Conservation (phyloP, 2,329 filamentous ascomycete species). For the Cladosporium halotolerans region DNA sequence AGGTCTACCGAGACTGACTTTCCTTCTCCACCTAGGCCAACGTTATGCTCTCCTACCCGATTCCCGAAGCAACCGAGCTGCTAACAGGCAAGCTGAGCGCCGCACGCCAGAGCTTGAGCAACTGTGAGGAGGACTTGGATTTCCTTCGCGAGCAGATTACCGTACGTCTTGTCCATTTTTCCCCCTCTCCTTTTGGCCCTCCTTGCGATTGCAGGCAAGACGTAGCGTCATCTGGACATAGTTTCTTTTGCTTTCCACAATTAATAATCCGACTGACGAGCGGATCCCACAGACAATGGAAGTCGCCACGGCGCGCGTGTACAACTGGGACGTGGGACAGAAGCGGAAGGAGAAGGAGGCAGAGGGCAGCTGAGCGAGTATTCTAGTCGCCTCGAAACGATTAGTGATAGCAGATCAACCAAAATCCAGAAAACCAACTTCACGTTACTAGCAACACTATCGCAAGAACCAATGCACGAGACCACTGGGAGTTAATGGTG, state of each 20-base stretch:
- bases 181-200: no score
- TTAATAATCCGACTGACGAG: no score
- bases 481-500: no score
- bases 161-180: constrained; percentile 44
- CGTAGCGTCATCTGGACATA: no score
- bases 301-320: constrained; percentile 92
- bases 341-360: constrained; percentile 76
- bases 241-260: no score
- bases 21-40: constrained; percentile 59
- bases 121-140: constrained; percentile 93
- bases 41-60: constrained; percentile 92
- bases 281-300: constrained; percentile 69
- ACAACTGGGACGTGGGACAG: constrained; percentile 98
- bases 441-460: no score
- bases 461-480: no score
- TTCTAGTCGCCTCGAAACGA: no score
- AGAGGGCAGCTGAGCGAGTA: neutral
- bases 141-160: constrained; percentile 96
- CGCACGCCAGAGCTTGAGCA: constrained; percentile 71
- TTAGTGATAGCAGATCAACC: no score
- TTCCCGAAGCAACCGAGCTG: constrained; percentile 76
- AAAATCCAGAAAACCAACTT: no score
- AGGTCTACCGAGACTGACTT: neutral
- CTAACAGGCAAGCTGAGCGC: constrained; percentile 70
- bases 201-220: no score